Percentiles rank a stretch among this genome's conserved stretches.
Evolutionary conservation across 768 basidiomycete genomes (phyloP).

Genomic region (Macrolepiota dolichaula): DNA sequence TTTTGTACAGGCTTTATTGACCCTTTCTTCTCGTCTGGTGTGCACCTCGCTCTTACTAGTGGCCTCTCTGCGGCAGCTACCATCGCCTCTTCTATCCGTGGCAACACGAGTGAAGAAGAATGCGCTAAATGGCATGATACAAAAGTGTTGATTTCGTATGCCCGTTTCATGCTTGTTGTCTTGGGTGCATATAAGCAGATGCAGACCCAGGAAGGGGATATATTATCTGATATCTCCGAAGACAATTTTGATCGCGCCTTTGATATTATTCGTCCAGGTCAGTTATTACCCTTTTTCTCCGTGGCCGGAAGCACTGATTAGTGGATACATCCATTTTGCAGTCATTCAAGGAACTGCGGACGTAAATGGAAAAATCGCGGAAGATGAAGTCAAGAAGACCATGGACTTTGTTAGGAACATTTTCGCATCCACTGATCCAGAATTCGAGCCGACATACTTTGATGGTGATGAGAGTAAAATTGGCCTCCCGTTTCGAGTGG

Average conservation of each 20-base stretch:
- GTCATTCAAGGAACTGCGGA: constrained; percentile 24
- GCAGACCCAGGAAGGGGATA: constrained; percentile 31
- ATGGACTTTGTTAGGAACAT: constrained; percentile 21
- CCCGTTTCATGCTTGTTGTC: constrained; percentile 46
- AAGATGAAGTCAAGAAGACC: constrained; percentile 16
- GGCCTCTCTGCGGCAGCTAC: constrained; percentile 35
- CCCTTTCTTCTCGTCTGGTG: constrained; percentile 43
- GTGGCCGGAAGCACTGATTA: neutral
- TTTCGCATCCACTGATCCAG: constrained; percentile 22
- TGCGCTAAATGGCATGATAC: constrained; percentile 31
- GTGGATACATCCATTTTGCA: neutral
- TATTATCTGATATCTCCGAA: constrained; percentile 40
- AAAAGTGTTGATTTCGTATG: constrained; percentile 31
- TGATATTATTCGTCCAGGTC: constrained; percentile 40
- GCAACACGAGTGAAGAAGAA: constrained; percentile 24
- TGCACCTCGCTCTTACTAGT: constrained; percentile 38
- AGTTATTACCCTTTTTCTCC: constrained; percentile 8
- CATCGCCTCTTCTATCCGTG: constrained; percentile 33
- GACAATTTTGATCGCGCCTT: constrained; percentile 51
- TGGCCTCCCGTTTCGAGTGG: constrained; percentile 17
- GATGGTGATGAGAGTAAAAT: constrained; percentile 20
- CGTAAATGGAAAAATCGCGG: constrained; percentile 21
- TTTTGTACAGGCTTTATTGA: constrained; percentile 40
- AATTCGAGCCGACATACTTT: constrained; percentile 19
- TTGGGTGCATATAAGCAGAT: constrained; percentile 53